Conservation (phyloP, 495 filamentous ascomycete species). For the Baudoinia panamericana region DNA sequence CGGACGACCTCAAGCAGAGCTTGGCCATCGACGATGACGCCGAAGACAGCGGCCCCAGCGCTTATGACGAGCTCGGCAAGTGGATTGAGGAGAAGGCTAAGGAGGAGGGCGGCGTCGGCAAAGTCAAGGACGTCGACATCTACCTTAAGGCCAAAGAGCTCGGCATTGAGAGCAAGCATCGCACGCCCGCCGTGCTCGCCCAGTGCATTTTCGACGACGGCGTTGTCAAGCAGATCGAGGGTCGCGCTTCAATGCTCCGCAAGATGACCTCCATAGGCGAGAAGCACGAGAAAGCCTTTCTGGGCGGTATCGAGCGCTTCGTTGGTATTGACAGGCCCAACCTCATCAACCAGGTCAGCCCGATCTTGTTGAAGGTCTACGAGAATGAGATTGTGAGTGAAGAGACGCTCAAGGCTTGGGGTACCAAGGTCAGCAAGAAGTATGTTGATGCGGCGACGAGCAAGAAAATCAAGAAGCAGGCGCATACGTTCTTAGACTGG, state of each 20-base stretch:
- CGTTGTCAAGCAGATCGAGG: slow-evolving; percentile 72
- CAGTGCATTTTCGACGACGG: slow-evolving; percentile 88
- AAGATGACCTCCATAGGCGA: slow-evolving; percentile 75
- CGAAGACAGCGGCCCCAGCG: slow-evolving; percentile 57
- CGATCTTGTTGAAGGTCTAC: slow-evolving; percentile 77
- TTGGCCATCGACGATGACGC: slow-evolving; percentile 79
- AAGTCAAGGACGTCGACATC: slow-evolving; percentile 75
- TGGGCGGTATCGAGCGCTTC: slow-evolving; percentile 93
- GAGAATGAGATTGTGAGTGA: slow-evolving; percentile 76
- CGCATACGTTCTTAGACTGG: slow-evolving; percentile 88
- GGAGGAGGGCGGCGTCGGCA: slow-evolving; percentile 54
- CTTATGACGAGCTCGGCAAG: slow-evolving; percentile 84
- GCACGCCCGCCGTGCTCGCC: slow-evolving; percentile 79
- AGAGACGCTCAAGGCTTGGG: slow-evolving; percentile 82
- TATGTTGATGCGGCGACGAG: slow-evolving; percentile 81
- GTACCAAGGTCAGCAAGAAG: slow-evolving; percentile 88
- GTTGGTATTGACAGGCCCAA: slow-evolving; percentile 70
- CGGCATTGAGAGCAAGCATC: slow-evolving; percentile 89
- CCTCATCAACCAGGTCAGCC: slow-evolving; percentile 63
- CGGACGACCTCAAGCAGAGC: slow-evolving; percentile 78
- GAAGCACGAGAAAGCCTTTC: slow-evolving; percentile 86
- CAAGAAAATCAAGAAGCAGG: slow-evolving; percentile 91
- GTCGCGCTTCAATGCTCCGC: slow-evolving; percentile 73
- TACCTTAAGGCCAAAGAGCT: slow-evolving; percentile 94
- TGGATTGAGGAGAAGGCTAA: slow-evolving; percentile 73